Evolutionary conservation across 345 rosid genomes (phyloP), one percentile per base, ranked within the genome.

Genomic region (Boechera retrofracta): DNA sequence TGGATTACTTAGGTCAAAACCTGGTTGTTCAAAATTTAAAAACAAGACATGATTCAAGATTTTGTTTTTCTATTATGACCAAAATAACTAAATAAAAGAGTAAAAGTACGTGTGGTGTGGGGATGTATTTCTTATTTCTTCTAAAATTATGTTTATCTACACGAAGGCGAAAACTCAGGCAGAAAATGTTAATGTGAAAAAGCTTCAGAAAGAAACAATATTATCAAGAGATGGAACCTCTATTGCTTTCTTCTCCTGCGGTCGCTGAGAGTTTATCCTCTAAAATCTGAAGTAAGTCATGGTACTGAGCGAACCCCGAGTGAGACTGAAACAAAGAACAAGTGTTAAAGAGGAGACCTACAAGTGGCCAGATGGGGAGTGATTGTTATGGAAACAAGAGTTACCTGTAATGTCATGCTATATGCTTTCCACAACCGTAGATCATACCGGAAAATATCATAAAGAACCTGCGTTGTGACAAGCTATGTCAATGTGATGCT

Each of bases 361-460:
- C 47, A 54, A 35, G 5, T 44, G 15, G 2, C 5, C 4, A 54
- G 6, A 11, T 36, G 16, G 28, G 4, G 2, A 35, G 31, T 11
- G 24, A 57, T 35, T 41, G 31, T 58, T 12, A 32, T 28, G 21
- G 74, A 76, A 13, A 15, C 68, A 51, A 31, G 69, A 65, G 36
- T 44, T 77, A 89, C 96, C 93, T 89, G 87, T 76, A 94, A 89
- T 9, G 96, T 92, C 67, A 84, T 57, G 72, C 90, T 79, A 73
- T 94, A 94, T 55, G 98, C 98, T 83, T 84, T 78, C 97, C 98
- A 94, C 45, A 94, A 69, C 62, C 95, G 87, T 81, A 73, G 61
- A 75, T 92, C 97, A 74, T 81, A 88, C 75, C 79, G 89, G 76
- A 92, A 94, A 68, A 89, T 88, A 86, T 94, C 97, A 81, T 86